Evolutionary conservation across 345 rosid genomes (phyloP).

Genomic region (Raphanus sativus): DNA sequence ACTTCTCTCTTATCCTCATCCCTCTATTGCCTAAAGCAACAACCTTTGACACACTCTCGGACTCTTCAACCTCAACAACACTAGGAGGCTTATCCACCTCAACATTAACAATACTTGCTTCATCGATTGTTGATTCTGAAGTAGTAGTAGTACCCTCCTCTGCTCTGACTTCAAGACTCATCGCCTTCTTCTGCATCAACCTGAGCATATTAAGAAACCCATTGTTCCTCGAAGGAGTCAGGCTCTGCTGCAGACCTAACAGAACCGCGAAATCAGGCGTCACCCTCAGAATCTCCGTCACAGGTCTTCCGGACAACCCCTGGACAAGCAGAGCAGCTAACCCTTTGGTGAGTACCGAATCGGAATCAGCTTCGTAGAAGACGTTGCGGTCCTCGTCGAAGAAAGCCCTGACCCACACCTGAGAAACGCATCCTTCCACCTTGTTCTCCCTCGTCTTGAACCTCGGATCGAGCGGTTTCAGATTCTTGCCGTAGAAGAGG

Average conservation of each 20-base stretch:
- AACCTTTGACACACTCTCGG: neutral
- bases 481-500: slow-evolving; percentile 69
- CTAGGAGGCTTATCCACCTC: slow-evolving; percentile 7
- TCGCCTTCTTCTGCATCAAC: slow-evolving; percentile 88
- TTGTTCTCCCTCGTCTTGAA: slow-evolving; percentile 80
- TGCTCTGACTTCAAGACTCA: slow-evolving; percentile 46
- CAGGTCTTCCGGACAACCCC: slow-evolving; percentile 77
- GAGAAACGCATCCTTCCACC: slow-evolving; percentile 92
- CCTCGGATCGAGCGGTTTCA: slow-evolving; percentile 64
- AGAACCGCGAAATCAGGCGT: slow-evolving; percentile 77
- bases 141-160: slow-evolving; percentile 44
- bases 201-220: slow-evolving; percentile 92
- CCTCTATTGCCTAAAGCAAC: slow-evolving; percentile 74
- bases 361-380: slow-evolving; percentile 87
- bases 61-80: slow-evolving; percentile 12
- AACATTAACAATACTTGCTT: slow-evolving; percentile 3
- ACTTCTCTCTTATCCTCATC: slow-evolving; percentile 62
- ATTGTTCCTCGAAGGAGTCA: slow-evolving; percentile 83
- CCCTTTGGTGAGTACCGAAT: slow-evolving; percentile 79
- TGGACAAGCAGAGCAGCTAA: slow-evolving; percentile 86
- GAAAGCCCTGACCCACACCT: slow-evolving; percentile 95
- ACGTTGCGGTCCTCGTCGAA: slow-evolving; percentile 62
- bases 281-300: slow-evolving; percentile 66
- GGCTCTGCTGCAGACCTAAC: slow-evolving; percentile 83
- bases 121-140: slow-evolving; percentile 5